A percentile compares a stretch with the other conserved stretches of the same genome.
Conservation (phyloP, 495 filamentous ascomycete species). For the Lepidopterella palustris region DNA sequence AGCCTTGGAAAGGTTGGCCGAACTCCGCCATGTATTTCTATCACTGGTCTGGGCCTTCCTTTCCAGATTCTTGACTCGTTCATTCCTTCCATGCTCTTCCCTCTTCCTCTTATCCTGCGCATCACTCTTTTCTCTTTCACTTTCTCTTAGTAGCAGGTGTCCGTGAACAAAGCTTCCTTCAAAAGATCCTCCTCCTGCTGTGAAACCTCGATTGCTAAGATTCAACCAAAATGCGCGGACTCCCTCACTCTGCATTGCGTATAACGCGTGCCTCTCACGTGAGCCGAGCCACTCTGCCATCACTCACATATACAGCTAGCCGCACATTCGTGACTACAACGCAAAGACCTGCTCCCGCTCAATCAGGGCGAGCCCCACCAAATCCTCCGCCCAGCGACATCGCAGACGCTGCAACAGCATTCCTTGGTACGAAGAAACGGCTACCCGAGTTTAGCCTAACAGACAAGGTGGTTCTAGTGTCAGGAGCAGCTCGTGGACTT, state of each 20-base stretch:
- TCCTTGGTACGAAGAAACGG: conserved; percentile 10
- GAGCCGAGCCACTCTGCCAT: background rate
- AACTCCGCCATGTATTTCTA: too few species aligned
- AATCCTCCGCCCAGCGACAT: background rate
- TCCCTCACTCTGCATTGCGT: background rate
- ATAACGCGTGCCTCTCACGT: background rate
- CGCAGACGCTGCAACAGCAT: background rate
- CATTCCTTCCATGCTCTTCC: too few species aligned
- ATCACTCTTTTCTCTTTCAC: too few species aligned
- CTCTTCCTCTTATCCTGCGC: too few species aligned
- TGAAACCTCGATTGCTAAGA: too few species aligned
- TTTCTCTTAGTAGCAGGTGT: too few species aligned
- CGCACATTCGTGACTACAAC: conserved; percentile 1
- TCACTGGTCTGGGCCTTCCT: too few species aligned
- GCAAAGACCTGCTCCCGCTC: background rate
- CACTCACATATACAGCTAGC: background rate
- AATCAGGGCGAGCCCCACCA: background rate
- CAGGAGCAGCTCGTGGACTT: conserved; percentile 71
- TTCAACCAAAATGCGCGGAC: background rate
- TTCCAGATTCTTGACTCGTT: too few species aligned
- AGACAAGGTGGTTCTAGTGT: conserved; percentile 70
- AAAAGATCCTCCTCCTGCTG: too few species aligned
- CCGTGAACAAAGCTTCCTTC: too few species aligned
- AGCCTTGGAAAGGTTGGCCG: too few species aligned
- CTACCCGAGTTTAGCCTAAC: conserved; percentile 75